Conservation (phyloP, 306 rosid species). For the Vicia faba region DNA sequence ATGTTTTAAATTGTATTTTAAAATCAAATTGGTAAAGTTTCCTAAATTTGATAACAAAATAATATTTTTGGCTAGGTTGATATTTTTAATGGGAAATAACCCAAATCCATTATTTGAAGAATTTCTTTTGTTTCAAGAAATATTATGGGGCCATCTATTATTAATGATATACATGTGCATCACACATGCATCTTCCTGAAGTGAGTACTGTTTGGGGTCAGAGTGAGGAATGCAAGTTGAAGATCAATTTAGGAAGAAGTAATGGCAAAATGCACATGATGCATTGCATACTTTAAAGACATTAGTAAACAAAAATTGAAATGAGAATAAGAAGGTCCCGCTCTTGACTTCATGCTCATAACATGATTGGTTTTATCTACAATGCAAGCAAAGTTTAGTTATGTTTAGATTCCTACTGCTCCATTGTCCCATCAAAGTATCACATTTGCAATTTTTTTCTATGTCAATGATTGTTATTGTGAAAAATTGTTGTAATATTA, state of each 20-base stretch:
- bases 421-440: no score
- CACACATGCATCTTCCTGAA: slow-evolving; percentile 44
- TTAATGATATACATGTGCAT: slow-evolving; percentile 52
- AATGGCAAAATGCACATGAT: slow-evolving; percentile 36
- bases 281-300: slow-evolving; percentile 26
- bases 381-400: slow-evolving; percentile 34
- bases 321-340: slow-evolving; percentile 29
- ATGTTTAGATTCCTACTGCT: neutral
- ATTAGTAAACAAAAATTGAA: slow-evolving; percentile 3
- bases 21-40: neutral
- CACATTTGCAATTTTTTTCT: no score
- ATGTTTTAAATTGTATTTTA: neutral
- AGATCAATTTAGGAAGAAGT: slow-evolving; percentile 28
- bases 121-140: slow-evolving; percentile 16
- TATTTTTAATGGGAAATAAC: neutral
- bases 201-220: slow-evolving; percentile 42
- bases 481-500: no score
- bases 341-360: slow-evolving; percentile 22
- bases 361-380: slow-evolving; percentile 34
- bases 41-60: neutral
- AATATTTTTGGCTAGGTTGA: neutral
- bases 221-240: slow-evolving; percentile 41
- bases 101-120: neutral
- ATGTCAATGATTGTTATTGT: no score
- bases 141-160: slow-evolving; percentile 6